Percentiles rank a stretch among this genome's conserved stretches.
phyloP scores from a whole-genome alignment of 1,284 basidiomycete species.

The Ganoderma lucidum region DNA sequence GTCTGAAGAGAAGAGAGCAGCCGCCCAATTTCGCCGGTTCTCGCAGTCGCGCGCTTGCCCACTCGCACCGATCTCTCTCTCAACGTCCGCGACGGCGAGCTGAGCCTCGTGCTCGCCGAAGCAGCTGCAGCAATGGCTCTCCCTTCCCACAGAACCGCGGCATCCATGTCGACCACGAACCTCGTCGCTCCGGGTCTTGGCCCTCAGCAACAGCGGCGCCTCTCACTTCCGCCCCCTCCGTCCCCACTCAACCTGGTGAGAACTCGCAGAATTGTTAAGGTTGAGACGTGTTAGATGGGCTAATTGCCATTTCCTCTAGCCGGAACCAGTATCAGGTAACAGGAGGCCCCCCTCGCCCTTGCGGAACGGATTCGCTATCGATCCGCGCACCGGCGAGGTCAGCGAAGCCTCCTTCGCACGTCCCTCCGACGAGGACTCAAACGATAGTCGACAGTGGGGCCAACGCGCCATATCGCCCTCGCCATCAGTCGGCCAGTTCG shows the following conservation, averaged over 20 bases:
- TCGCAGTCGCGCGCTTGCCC: constrained; percentile 15
- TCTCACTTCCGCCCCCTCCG: constrained; percentile 46
- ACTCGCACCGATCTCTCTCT: constrained; percentile 16
- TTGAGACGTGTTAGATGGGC: constrained; percentile 28
- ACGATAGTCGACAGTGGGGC: constrained; percentile 49
- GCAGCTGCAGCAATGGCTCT: constrained; percentile 37
- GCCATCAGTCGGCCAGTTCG: constrained; percentile 74
- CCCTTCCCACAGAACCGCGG: constrained; percentile 40
- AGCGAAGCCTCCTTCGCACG: constrained; percentile 56
- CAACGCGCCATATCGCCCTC: constrained; percentile 65
- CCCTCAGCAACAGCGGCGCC: constrained; percentile 42
- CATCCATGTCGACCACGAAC: constrained; percentile 40
- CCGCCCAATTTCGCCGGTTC: constrained; percentile 9
- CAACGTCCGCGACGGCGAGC: constrained; percentile 38
- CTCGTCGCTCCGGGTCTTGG: constrained; percentile 38
- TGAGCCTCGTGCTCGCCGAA: constrained; percentile 41
- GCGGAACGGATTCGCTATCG: constrained; percentile 62
- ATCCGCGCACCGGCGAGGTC: constrained; percentile 63
- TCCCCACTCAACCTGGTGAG: constrained; percentile 46
- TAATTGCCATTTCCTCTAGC: constrained; percentile 38
- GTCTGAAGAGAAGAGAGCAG: constrained; percentile 16
- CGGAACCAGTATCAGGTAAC: constrained; percentile 45
- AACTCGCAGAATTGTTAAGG: constrained; percentile 17
- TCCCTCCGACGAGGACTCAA: constrained; percentile 50
- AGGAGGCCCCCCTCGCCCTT: constrained; percentile 72